Base-by-base conservation (phyloP, 179 eudicot species). In the Patellifolia procumbens region DNA sequence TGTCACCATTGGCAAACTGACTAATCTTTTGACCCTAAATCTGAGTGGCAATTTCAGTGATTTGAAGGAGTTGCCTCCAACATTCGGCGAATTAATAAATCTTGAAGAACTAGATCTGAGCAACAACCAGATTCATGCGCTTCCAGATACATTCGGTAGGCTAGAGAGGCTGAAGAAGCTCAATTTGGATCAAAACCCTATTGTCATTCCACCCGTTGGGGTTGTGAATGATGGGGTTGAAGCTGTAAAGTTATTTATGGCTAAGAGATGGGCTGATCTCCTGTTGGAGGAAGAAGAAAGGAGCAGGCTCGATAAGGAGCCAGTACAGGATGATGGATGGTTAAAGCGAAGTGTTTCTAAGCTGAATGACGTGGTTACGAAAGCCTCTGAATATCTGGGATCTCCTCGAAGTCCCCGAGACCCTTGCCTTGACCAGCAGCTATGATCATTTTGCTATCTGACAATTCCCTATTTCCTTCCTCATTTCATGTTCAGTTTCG, bases 1-100 rank as follows among this genome's bases (percentile, higher is more conserved):
- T 16, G 68, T 39, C n/a, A 53, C 91, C 19, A 81, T 93, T 3
- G 95, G 95, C 51, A 90, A 83, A 74, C 79, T 95, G 78, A 85
- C 80, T 55, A 92, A 90, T 68, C 97, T 95, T 26, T 82, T 90
- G 82, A 77, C 82, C 37, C 84, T 95, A 32, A 90, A 92, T 79
- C 85, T 95, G 31, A 81, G 97, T 73, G 89, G 97, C 76, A 95
- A 95, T 77, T 95, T 95, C 64, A 91, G 86, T 56, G 99, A 95
- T 80, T 79, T 95, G 61, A 89, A 84, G 73, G 90, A 89, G 76
- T 90, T 95, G 17, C 99, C 99, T 0, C 86, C 87, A 56, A 84
- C 94, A 77, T 74, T 93, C 3, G 88, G 97, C 4, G 87, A 88
- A 19, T 79, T 95, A 46, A 79, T 79, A 69, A 93, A 79, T 80